phyloP scores from a whole-genome alignment of 1,284 basidiomycete species.

The Sporisorium exsertum region DNA sequence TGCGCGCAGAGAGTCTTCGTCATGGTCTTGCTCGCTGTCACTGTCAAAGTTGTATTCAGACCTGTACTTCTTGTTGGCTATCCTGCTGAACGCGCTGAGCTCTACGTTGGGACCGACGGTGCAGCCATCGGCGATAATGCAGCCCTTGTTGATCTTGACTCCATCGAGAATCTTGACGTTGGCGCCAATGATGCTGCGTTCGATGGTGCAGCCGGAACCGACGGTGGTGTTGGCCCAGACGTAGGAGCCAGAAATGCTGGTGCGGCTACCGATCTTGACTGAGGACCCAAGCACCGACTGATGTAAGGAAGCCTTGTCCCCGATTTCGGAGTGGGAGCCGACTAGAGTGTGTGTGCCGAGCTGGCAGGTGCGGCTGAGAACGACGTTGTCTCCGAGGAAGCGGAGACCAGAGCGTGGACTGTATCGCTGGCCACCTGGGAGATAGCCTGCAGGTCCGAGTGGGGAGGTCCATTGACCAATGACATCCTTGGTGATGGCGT shows the following conservation, averaged over 20 bases:
- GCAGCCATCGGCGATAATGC: conserved; percentile 66
- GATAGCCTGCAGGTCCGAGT: conserved; percentile 90
- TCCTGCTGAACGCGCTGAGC: conserved; percentile 78
- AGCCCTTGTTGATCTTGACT: conserved; percentile 73
- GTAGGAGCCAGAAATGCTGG: conserved; percentile 53
- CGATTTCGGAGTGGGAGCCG: conserved; percentile 46
- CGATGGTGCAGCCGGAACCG: conserved; percentile 80
- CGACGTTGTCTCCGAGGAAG: conserved; percentile 54
- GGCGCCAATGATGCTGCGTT: conserved; percentile 76
- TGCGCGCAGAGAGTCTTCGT: conserved; percentile 54
- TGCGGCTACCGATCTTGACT: conserved; percentile 75
- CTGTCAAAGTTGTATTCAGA: conserved; percentile 50
- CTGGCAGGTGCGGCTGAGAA: conserved; percentile 47
- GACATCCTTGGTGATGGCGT: conserved; percentile 78
- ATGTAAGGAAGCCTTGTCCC: conserved; percentile 76
- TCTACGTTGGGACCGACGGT: conserved; percentile 72
- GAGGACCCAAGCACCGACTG: conserved; percentile 81
- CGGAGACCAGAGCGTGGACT: conserved; percentile 38
- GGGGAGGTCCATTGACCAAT: conserved; percentile 93
- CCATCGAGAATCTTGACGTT: conserved; percentile 80
- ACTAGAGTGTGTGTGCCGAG: conserved; percentile 53
- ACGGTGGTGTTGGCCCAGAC: conserved; percentile 55
- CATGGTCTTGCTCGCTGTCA: conserved; percentile 39
- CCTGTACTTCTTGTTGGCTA: conserved; percentile 73
- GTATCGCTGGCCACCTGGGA: conserved; percentile 76